These are phyloP conservation scores for Kalanchoe fedtschenkoi DNA, from an alignment of 164 flowering plant species.

Conservation along the genomic window DNA sequence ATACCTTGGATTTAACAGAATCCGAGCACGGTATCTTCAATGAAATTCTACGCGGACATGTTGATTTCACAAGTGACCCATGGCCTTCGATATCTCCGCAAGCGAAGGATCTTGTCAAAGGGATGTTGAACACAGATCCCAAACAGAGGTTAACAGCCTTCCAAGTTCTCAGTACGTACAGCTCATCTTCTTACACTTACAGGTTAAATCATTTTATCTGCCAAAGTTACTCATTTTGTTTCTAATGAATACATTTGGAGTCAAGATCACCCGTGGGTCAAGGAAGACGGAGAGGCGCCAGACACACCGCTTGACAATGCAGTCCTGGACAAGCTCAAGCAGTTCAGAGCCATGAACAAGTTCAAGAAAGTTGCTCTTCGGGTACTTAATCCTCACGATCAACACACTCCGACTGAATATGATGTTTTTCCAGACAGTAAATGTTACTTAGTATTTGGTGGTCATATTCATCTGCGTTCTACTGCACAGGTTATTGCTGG, in stretches of 20 bases:
- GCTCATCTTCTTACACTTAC: neutral
- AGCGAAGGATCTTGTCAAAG: conserved; percentile 78
- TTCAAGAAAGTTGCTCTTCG: conserved; percentile 5
- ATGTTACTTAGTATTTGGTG: neutral
- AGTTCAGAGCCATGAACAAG: conserved; percentile 89
- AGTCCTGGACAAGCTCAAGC: conserved; percentile 78
- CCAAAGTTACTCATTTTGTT: neutral
- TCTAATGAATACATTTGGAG: neutral
- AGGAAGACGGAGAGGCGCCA: conserved; percentile 97
- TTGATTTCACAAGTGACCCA: conserved; percentile 77
- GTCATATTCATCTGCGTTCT: neutral
- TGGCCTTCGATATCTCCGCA: conserved; percentile 77
- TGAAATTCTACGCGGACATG: conserved; percentile 58
- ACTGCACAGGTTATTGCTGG: conserved; percentile 73
- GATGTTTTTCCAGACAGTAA: neutral
- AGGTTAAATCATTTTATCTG: neutral
- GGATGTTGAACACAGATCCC: conserved; percentile 74
- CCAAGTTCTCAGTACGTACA: conserved; percentile 74
- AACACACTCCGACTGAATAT: neutral
- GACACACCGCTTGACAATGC: conserved; percentile 93
- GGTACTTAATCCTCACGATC: neutral
- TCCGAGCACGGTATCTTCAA: conserved; percentile 85
- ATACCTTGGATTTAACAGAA: conserved; percentile 28
- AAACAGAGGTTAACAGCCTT: conserved; percentile 71
- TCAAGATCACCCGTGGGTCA: conserved; percentile 93